These are phyloP conservation scores for Mycena amicta DNA, from an alignment of 768 basidiomycete genomes.

Conservation along the genomic window DNA sequence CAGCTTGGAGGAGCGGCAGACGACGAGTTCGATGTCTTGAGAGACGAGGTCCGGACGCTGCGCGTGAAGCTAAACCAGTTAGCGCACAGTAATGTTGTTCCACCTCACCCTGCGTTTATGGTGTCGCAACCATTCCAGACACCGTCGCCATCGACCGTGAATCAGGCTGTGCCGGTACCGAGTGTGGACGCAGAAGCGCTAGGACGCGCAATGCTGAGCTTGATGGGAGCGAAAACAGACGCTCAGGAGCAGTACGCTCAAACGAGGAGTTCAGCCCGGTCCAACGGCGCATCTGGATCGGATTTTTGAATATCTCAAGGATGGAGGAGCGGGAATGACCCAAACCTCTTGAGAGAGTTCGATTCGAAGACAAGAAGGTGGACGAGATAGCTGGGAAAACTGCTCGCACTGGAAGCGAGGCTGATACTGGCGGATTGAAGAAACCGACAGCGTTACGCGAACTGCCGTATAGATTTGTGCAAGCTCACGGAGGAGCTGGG, in stretches of 20 bases:
- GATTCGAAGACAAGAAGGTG: background rate
- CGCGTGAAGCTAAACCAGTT: background rate
- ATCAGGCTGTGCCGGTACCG: background rate
- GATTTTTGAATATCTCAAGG: background rate
- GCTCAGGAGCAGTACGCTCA: background rate
- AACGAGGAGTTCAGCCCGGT: background rate
- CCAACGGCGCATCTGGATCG: background rate
- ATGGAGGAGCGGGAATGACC: background rate
- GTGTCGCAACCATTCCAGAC: background rate
- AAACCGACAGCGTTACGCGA: background rate
- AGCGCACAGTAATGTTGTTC: background rate
- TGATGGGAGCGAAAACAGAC: background rate
- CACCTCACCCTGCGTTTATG: background rate
- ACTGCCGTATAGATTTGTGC: background rate
- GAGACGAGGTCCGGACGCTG: background rate
- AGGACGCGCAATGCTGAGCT: background rate
- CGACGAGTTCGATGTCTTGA: conserved; percentile 8
- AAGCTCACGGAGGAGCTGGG: background rate
- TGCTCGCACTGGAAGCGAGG: no score
- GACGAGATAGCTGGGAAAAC: background rate
- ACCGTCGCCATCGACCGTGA: background rate
- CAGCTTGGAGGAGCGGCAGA: background rate
- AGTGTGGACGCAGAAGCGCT: background rate
- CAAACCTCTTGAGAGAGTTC: background rate
- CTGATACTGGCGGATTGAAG: no score